Percentiles rank a stretch among this genome's conserved stretches.
Conservation (phyloP, 352 stramenopile genomes). For the Pythium myriotylum region DNA sequence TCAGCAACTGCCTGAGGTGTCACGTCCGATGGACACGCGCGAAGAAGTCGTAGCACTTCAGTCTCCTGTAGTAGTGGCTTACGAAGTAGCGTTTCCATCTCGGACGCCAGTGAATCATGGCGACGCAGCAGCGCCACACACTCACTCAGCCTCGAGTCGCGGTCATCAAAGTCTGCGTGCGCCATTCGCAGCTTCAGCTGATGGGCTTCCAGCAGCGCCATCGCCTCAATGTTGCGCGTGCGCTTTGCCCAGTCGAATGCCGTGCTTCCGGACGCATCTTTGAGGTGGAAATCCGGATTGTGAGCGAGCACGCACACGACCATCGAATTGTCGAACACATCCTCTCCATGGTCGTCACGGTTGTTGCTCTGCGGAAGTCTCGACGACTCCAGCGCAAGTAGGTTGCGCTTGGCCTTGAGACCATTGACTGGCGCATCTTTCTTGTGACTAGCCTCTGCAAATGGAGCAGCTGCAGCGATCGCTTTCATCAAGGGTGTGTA, state of each 20-base stretch:
- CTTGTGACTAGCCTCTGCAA: slow-evolving; percentile 17
- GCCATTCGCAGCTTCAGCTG: background rate
- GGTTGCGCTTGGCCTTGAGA: background rate
- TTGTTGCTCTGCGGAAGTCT: slow-evolving; percentile 13
- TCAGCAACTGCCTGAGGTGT: background rate
- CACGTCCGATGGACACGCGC: background rate
- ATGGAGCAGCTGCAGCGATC: slow-evolving; percentile 46
- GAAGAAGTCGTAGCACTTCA: slow-evolving; percentile 42
- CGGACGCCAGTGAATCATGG: slow-evolving; percentile 37
- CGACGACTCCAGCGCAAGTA: background rate
- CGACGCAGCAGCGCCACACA: slow-evolving; percentile 40
- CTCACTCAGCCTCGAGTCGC: slow-evolving; percentile 36
- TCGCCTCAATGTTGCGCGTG: slow-evolving; percentile 41
- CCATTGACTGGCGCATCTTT: background rate
- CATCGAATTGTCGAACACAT: slow-evolving; percentile 56
- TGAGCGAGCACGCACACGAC: slow-evolving; percentile 43
- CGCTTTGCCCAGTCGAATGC: slow-evolving; percentile 70
- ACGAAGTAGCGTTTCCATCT: slow-evolving; percentile 37
- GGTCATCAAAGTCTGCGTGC: slow-evolving; percentile 39
- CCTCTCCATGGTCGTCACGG: slow-evolving; percentile 15
- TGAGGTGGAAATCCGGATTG: slow-evolving; percentile 42
- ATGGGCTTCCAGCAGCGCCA: slow-evolving; percentile 40
- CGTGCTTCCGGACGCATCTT: slow-evolving; percentile 51
- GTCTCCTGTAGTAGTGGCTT: slow-evolving; percentile 46
- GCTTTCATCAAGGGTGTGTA: slow-evolving; percentile 82